Conservation (phyloP, 176 grass and related monocot species). For the Musa troglodytarum region DNA sequence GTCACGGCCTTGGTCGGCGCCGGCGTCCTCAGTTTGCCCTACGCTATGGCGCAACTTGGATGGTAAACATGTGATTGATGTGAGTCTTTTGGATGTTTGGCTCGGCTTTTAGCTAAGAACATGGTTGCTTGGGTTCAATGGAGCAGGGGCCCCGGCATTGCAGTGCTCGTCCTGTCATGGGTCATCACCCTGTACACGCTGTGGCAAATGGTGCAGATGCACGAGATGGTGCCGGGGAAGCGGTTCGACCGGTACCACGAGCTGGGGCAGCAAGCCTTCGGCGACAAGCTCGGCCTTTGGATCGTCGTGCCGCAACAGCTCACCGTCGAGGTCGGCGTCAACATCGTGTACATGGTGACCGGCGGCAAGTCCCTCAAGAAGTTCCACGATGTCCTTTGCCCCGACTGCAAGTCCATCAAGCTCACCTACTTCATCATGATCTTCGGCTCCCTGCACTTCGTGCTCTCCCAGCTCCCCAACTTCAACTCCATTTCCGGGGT, state of each 20-base stretch:
- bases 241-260: slow-evolving; percentile 9
- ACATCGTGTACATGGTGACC: slow-evolving; percentile 15
- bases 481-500: background rate
- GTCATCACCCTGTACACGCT: too few relatives aligned
- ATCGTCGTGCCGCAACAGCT: slow-evolving; percentile 6
- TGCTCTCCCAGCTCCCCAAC: background rate
- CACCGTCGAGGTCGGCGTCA: background rate
- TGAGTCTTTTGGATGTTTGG: too few relatives aligned
- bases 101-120: too few relatives aligned
- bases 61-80: too few relatives aligned
- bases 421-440: slow-evolving; percentile 10
- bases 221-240: slow-evolving; percentile 3
- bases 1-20: too few relatives aligned
- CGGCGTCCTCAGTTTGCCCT: too few relatives aligned
- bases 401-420: background rate
- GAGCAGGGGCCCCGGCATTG: background rate
- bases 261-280: slow-evolving; percentile 4
- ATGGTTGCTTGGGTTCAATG: too few relatives aligned
- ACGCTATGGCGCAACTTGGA: too few relatives aligned
- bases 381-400: background rate
- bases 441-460: background rate
- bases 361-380: slow-evolving; percentile 9
- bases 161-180: background rate
- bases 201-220: background rate
- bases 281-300: slow-evolving; percentile 5